These are phyloP conservation scores for Euclidium syriacum DNA, from an alignment of 345 rosid species.

Conservation along the genomic window DNA sequence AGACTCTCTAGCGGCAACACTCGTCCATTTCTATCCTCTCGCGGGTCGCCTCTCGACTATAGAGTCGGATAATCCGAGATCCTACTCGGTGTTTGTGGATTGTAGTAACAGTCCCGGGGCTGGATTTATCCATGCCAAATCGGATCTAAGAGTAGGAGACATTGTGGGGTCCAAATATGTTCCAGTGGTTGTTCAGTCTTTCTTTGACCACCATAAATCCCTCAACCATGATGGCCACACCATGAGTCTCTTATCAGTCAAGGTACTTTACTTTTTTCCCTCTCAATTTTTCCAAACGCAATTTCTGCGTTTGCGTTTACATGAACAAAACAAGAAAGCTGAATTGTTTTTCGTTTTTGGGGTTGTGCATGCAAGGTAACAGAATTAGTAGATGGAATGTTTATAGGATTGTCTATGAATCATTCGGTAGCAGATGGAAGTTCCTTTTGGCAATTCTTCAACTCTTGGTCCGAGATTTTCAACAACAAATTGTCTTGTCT, in stretches of 20 bases:
- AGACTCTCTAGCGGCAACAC: conserved; percentile 51
- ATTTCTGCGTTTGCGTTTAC: too few species aligned
- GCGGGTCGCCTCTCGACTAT: conserved; percentile 49
- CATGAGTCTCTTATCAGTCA: conserved; percentile 40
- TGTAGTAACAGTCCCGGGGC: conserved; percentile 59
- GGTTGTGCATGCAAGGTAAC: conserved; percentile 42
- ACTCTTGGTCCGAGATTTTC: conserved; percentile 52
- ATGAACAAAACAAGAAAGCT: too few species aligned
- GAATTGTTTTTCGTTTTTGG: too few species aligned
- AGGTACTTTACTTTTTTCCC: too few species aligned
- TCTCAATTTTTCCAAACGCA: too few species aligned
- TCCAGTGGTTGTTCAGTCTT: conserved; percentile 45
- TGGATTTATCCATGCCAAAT: conserved; percentile 39
- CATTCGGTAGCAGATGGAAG: conserved; percentile 54
- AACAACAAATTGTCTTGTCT: conserved; percentile 31
- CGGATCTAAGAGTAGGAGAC: conserved; percentile 34
- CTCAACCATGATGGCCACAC: conserved; percentile 59
- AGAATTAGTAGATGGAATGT: conserved; percentile 50
- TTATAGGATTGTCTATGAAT: conserved; percentile 56
- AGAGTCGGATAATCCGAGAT: conserved; percentile 27
- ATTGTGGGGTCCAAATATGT: conserved; percentile 45
- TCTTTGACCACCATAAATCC: conserved; percentile 58
- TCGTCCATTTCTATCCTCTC: conserved; percentile 57
- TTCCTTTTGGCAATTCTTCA: conserved; percentile 65
- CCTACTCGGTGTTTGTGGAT: conserved; percentile 42